These are phyloP conservation scores for Isoetes engelmannii DNA, from an alignment of 83 land plant species.

Conservation along the genomic window DNA sequence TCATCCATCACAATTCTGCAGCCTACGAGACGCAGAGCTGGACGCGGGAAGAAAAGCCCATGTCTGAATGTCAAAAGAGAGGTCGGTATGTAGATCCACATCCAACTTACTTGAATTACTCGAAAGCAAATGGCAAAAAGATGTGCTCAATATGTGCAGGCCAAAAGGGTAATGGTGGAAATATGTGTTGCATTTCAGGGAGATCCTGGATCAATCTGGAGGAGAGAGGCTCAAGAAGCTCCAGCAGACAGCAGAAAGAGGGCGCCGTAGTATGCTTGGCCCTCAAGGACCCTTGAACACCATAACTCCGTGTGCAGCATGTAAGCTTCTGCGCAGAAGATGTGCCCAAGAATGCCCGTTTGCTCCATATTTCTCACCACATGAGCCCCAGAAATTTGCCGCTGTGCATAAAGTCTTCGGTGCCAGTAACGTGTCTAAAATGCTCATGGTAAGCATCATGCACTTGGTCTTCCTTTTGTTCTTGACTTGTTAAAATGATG, in stretches of 20 bases:
- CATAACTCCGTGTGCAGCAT: slow-evolving; percentile 45
- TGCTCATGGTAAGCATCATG: slow-evolving; percentile 21
- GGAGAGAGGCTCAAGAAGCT: slow-evolving; percentile 32
- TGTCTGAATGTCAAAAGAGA: too few species aligned
- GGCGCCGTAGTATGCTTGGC: slow-evolving; percentile 30
- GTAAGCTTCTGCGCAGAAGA: slow-evolving; percentile 39
- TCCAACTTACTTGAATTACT: too few species aligned
- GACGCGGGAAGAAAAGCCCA: too few species aligned
- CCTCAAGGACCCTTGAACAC: slow-evolving; percentile 34
- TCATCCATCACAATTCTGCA: too few species aligned
- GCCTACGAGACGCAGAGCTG: too few species aligned
- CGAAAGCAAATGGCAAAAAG: too few species aligned
- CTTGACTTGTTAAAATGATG: too few species aligned
- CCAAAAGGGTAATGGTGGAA: too few species aligned
- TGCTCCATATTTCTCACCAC: slow-evolving; percentile 43
- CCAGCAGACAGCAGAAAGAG: slow-evolving; percentile 24
- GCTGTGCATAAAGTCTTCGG: slow-evolving; percentile 47
- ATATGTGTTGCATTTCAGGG: too few species aligned
- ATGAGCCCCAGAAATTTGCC: slow-evolving; percentile 49
- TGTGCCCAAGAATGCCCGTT: slow-evolving; percentile 47
- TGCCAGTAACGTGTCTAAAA: slow-evolving; percentile 46
- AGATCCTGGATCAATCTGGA: not conserved
- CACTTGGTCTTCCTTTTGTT: too few species aligned
- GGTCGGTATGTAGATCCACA: too few species aligned
- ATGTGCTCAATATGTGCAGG: too few species aligned